Conservation (phyloP, 495 filamentous ascomycete genomes). For the Neurospora sp. region DNA sequence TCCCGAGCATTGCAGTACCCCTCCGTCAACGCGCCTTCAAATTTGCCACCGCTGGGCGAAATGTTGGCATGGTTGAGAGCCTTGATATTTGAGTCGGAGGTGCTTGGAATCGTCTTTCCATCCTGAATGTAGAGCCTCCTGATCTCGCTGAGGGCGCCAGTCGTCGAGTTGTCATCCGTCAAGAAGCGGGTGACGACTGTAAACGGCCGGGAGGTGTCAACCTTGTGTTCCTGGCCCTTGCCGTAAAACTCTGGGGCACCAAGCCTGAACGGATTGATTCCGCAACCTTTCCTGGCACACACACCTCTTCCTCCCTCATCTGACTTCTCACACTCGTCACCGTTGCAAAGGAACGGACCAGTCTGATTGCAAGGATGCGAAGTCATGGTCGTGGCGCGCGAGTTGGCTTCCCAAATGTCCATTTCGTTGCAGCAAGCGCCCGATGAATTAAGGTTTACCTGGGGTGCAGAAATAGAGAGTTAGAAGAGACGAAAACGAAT, state of each 20-base stretch:
- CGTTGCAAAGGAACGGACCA: conserved; percentile 38
- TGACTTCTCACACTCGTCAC: conserved; percentile 32
- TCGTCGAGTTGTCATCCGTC: conserved; percentile 36
- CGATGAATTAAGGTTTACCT: conserved; percentile 37
- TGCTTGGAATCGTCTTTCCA: conserved; percentile 41
- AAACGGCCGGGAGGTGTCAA: conserved; percentile 52
- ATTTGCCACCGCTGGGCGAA: conserved; percentile 28
- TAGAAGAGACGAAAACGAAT: background rate
- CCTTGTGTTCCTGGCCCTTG: conserved; percentile 25
- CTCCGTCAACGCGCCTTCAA: conserved; percentile 41
- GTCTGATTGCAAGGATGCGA: conserved; percentile 46
- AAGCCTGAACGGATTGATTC: conserved; percentile 49
- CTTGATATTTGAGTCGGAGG: conserved; percentile 13
- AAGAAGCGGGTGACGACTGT: conserved; percentile 62
- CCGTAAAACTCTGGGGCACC: conserved; percentile 48
- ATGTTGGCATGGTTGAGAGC: conserved; percentile 21
- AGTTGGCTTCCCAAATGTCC: conserved; percentile 59
- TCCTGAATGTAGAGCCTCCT: conserved; percentile 52
- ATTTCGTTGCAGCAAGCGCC: conserved; percentile 53
- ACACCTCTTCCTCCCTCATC: conserved; percentile 28
- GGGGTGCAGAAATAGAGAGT: background rate
- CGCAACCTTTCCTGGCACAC: conserved; percentile 59
- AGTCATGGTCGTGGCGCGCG: conserved; percentile 42
- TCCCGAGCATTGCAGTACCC: conserved; percentile 50
- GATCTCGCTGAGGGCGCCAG: conserved; percentile 47